Base-by-base conservation (phyloP, 2,329 filamentous ascomycete species). In the Zymoseptoria pseudotritici region DNA sequence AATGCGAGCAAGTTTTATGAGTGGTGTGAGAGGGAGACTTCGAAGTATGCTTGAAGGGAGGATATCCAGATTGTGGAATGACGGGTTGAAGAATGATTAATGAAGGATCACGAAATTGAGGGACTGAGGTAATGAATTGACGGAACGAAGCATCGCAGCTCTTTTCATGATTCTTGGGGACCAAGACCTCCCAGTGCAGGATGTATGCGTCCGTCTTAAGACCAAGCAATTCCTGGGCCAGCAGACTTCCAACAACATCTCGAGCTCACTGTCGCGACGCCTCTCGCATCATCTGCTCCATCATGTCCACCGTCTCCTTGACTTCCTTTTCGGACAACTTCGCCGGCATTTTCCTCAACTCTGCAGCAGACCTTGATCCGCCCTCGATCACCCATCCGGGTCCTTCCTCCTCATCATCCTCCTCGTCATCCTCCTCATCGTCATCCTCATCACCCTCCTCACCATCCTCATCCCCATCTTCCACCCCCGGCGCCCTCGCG, bases 21-120 rank as follows among this genome's bases (percentile, higher is more conserved):
- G 53, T 77, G 73, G 71, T 75, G 72, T 65, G 75, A 77, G 65
- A 69, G 70, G 64, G 69, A 76, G 61, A 67, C 64, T 21, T 64
- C 56, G 17, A 21, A 21, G 50, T 52, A 52, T 19, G 50, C 36
- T 17, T 46, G 36, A 46, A 4, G 11, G 36, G 17, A 46, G 36
- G 36, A 46, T 29, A 29, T 9, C 7, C 26, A 8, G 7, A 24
- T 29, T 29, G 26, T 29, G 26, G 26, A 29, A 8, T 29, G 36
- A 17, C 13, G 13, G 13, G 10, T 46, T n/a, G 11, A 46, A n/a
- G 36, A 17, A 46, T 46, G 13, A 6, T 17, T 46, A 6, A 46
- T 46, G 17, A 17, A 13, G 17, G 36, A 46, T 6, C 6, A 24
- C 22, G 22, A 24, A 5, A 24, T 24, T 24, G 6, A 46, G 4